Evolutionary conservation across 495 filamentous ascomycete genomes (phyloP).

Genomic region (Parachaetomium inaequale): DNA sequence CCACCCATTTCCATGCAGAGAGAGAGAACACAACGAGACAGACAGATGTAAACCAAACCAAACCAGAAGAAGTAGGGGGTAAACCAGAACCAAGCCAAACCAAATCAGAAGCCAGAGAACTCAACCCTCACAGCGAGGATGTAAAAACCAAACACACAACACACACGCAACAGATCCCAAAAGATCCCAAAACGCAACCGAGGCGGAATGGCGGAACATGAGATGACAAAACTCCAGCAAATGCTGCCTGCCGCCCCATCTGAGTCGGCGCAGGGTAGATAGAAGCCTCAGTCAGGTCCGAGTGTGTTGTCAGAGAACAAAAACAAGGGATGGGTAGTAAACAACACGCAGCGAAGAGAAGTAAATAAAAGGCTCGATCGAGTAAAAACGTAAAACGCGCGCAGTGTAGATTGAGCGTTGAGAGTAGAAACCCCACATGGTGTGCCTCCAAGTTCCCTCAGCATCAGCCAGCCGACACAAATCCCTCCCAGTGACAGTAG

Average conservation of each 20-base stretch:
- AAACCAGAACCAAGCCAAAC: background rate
- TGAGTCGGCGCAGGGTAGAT: background rate
- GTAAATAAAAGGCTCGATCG: background rate
- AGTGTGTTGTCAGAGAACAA: background rate
- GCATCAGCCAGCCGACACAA: conserved; percentile 3
- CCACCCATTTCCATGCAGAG: conserved; percentile 2
- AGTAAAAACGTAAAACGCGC: background rate
- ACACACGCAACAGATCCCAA: background rate
- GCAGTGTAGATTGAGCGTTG: background rate
- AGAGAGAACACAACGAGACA: background rate
- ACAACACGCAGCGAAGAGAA: conserved; percentile 7
- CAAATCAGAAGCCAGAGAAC: background rate
- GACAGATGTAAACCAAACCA: background rate
- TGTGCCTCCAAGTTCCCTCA: background rate
- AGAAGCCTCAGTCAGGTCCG: background rate
- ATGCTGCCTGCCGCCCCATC: background rate
- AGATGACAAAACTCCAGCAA: background rate
- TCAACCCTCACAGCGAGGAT: background rate
- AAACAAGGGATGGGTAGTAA: background rate
- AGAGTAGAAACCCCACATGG: background rate
- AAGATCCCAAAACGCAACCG: background rate
- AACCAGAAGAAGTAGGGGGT: too few relatives aligned
- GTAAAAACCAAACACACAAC: background rate
- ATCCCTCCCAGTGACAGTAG: background rate
- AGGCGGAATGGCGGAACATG: background rate